Evolutionary conservation across 2,329 filamentous ascomycete genomes (phyloP).

Genomic region (Mollisiaceae sp.): DNA sequence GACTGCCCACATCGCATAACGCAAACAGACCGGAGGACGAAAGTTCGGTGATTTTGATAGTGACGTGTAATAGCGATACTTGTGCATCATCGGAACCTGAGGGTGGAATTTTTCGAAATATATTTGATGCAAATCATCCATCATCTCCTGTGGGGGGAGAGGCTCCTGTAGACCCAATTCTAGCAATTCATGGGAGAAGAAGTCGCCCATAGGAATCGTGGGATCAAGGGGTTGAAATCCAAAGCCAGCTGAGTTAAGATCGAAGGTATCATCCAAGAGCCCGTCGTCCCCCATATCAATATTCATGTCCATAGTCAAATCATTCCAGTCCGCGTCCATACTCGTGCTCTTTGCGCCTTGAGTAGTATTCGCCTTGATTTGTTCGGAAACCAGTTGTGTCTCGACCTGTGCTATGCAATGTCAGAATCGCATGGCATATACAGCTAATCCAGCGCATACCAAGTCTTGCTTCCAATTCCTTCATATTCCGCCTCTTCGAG

Average conservation of each 20-base stretch:
- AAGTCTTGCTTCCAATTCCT: slow-evolving; percentile 84
- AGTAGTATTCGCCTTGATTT: slow-evolving; percentile 24
- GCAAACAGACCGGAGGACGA: slow-evolving; percentile 80
- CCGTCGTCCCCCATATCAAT: slow-evolving; percentile 26
- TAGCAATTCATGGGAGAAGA: slow-evolving; percentile 68
- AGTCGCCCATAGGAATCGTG: slow-evolving; percentile 44
- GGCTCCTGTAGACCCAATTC: slow-evolving; percentile 82
- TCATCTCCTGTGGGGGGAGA: slow-evolving; percentile 76
- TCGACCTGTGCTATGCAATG: slow-evolving; percentile 79
- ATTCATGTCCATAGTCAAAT: slow-evolving; percentile 30
- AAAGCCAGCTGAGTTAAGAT: slow-evolving; percentile 25
- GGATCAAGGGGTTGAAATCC: slow-evolving; percentile 23
- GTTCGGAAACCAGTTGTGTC: slow-evolving; percentile 66
- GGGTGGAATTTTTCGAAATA: slow-evolving; percentile 80
- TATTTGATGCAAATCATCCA: slow-evolving; percentile 79
- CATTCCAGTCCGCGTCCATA: slow-evolving; percentile 32
- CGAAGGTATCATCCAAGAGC: slow-evolving; percentile 31
- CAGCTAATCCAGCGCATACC: slow-evolving; percentile 56
- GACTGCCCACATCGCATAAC: slow-evolving; percentile 88
- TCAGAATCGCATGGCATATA: slow-evolving; percentile 29
- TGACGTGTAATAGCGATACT: slow-evolving; percentile 73
- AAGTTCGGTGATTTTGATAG: slow-evolving; percentile 74
- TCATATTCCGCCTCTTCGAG: slow-evolving; percentile 87
- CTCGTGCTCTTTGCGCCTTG: slow-evolving; percentile 10
- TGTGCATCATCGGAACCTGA: slow-evolving; percentile 78